Evolutionary conservation across 2,329 filamentous ascomycete species (phyloP).

Genomic region (Monilinia fructicola): DNA sequence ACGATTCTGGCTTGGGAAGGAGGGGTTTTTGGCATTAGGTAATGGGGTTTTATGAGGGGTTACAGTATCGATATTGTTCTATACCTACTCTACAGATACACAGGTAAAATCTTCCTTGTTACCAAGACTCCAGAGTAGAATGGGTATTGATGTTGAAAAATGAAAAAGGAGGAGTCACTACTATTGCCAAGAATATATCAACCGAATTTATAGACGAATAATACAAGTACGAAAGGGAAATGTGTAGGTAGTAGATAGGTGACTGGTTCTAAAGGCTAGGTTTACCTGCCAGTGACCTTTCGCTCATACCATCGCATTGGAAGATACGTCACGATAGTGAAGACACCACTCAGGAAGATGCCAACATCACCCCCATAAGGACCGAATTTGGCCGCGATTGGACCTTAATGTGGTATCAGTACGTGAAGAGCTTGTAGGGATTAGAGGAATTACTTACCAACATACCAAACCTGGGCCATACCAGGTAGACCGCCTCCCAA

Average conservation of each 20-base stretch:
- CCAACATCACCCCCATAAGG: slow-evolving; percentile 38
- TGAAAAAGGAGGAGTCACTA: neutral
- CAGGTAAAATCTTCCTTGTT: neutral
- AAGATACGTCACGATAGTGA: slow-evolving; percentile 37
- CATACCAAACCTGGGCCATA: slow-evolving; percentile 39
- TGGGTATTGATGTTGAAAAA: neutral
- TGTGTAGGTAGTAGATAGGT: neutral
- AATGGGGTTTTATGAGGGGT: slow-evolving; percentile 2
- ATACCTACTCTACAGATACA: neutral
- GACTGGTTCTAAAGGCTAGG: neutral
- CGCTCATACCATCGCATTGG: slow-evolving; percentile 36
- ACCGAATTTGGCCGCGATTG: slow-evolving; percentile 38
- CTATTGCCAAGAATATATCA: neutral
- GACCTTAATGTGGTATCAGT: slow-evolving; percentile 26
- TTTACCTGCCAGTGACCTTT: slow-evolving; percentile 33
- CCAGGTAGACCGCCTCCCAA: slow-evolving; percentile 38
- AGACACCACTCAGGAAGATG: slow-evolving; percentile 33
- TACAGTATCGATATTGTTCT: neutral
- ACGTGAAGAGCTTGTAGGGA: neutral
- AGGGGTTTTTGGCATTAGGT: neutral
- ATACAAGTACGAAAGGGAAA: neutral
- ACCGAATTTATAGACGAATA: neutral
- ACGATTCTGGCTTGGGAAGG: slow-evolving; percentile 8
- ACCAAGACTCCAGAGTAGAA: neutral
- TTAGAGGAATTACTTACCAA: slow-evolving; percentile 29